phyloP scores from a whole-genome alignment of 2,329 filamentous ascomycete species.

The Botrytis deweyae region DNA sequence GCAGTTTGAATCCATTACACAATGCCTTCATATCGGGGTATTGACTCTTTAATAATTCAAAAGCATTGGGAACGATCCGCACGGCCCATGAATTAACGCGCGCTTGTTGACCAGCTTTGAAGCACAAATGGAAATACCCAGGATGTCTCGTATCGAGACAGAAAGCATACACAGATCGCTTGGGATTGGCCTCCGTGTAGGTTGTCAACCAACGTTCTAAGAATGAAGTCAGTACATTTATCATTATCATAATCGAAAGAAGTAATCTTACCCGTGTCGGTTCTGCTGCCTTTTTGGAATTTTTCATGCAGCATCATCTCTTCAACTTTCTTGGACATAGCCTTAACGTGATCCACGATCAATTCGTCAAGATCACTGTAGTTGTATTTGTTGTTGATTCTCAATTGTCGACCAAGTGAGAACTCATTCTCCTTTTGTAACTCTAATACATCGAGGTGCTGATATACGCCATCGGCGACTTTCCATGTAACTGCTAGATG shows the following conservation, averaged over 20 bases:
- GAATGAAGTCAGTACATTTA: slow-evolving; percentile 8
- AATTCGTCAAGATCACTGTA: slow-evolving; percentile 97
- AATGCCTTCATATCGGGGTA: slow-evolving; percentile 95
- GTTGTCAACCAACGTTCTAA: slow-evolving; percentile 92
- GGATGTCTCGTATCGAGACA: slow-evolving; percentile 90
- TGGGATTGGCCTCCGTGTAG: slow-evolving; percentile 94
- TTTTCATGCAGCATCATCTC: slow-evolving; percentile 95
- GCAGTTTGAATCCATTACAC: slow-evolving; percentile 90
- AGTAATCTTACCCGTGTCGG: slow-evolving; percentile 73
- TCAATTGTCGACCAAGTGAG: slow-evolving; percentile 81
- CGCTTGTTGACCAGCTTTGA: slow-evolving; percentile 82
- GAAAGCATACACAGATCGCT: slow-evolving; percentile 90
- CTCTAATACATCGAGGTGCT: slow-evolving; percentile 96
- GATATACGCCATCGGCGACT: slow-evolving; percentile 91
- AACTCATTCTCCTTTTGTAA: slow-evolving; percentile 97
- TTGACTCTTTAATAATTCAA: slow-evolving; percentile 81
- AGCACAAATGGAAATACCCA: slow-evolving; percentile 93
- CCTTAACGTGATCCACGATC: slow-evolving; percentile 95
- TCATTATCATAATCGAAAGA: neutral
- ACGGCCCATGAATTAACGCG: slow-evolving; percentile 77
- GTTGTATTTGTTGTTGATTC: slow-evolving; percentile 82
- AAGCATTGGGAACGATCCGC: slow-evolving; percentile 89
- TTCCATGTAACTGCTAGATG: slow-evolving; percentile 98
- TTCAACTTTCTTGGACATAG: slow-evolving; percentile 96
- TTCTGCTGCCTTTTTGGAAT: slow-evolving; percentile 77